Evolutionary conservation across 1,284 basidiomycete genomes (phyloP), one percentile per base, ranked within the genome.

Genomic region (Ganoderma sp.): DNA sequence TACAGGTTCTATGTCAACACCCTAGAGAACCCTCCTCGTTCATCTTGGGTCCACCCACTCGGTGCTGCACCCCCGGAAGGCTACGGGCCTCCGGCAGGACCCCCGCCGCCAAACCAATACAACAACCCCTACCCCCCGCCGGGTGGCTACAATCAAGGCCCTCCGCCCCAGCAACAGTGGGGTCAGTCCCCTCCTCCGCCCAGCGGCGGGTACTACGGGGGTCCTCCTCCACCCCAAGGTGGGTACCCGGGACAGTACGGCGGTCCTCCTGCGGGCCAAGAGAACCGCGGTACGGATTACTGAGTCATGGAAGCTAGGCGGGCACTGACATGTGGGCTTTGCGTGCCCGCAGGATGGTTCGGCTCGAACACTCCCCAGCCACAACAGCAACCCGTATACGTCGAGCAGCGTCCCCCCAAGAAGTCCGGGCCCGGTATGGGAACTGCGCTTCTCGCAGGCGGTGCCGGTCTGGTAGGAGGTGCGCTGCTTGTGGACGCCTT

Each of bases 1-100:
- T 71, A 32, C 32, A 92, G 90, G 90, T 92, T 87, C 81, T 92
- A 92, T 72, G 88, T 92, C 58, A 87, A 92, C 73, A 90, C 87
- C 0, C 75, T 76, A 42, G 84, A 84, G 59, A 79, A 82, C 43
- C 90, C 90, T 19, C 89, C 90, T 0, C 83, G 84, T 52, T 87
- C 89, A 45, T 85, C 83, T 22, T 92, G 90, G 90, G 82, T 80
- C 1, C 90, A 91, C 73, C 90, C 90, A 0, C 77, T 84, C n/a
- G 88, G 86, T 7, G 78, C 82, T 7, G 76, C 81, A 2, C 82
- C 83, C 17, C 78, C 81, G 0, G 64, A 78, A 1, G 73, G 76
- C 34, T 88, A 82, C 72, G 79, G 78, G 6, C 81, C 87, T 17
- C 87, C 88, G 0, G 59, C 79, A 1, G 81, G 80, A 5, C 77